phyloP scores from a whole-genome alignment of 495 filamentous ascomycete species.

The Penicillium manginii region DNA sequence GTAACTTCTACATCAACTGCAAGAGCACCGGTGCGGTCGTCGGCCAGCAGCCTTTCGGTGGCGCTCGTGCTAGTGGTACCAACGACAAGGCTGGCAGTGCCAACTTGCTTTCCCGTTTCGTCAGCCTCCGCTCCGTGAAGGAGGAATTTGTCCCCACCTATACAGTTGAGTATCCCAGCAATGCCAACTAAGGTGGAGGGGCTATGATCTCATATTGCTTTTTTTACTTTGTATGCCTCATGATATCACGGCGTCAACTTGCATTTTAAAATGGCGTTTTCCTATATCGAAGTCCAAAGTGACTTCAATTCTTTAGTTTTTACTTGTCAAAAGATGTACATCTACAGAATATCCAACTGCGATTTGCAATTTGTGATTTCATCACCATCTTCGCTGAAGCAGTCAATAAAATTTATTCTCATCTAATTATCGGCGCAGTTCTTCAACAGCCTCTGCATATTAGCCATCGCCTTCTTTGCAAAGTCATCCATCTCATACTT shows the following conservation, averaged over 20 bases:
- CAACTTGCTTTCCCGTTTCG: slow-evolving; percentile 76
- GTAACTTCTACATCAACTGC: slow-evolving; percentile 93
- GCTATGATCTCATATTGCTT: not conserved
- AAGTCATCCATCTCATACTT: slow-evolving; percentile 62
- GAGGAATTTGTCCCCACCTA: slow-evolving; percentile 78
- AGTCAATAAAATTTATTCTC: not conserved
- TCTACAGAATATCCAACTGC: slow-evolving; percentile 8
- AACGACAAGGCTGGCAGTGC: slow-evolving; percentile 90
- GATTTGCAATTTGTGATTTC: not conserved
- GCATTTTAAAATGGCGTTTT: slow-evolving; percentile 31
- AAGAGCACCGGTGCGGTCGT: slow-evolving; percentile 92
- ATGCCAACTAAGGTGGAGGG: slow-evolving; percentile 43
- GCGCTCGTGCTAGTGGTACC: slow-evolving; percentile 82
- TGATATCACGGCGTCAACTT: slow-evolving; percentile 31
- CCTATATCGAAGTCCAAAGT: not conserved
- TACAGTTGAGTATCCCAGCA: slow-evolving; percentile 81
- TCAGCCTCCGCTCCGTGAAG: slow-evolving; percentile 84
- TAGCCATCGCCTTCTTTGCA: slow-evolving; percentile 63
- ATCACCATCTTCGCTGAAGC: not conserved
- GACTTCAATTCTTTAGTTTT: slow-evolving; percentile 7
- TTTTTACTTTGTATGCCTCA: slow-evolving; percentile 23
- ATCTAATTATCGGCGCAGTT: slow-evolving; percentile 37
- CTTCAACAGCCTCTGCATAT: slow-evolving; percentile 55
- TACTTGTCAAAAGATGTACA: slow-evolving; percentile 12
- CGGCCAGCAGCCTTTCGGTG: slow-evolving; percentile 91